A percentile compares a stretch with the other conserved stretches of the same genome.
Evolutionary conservation across 768 basidiomycete genomes (phyloP).

Genomic region (Candolleomyces aberdarensis): DNA sequence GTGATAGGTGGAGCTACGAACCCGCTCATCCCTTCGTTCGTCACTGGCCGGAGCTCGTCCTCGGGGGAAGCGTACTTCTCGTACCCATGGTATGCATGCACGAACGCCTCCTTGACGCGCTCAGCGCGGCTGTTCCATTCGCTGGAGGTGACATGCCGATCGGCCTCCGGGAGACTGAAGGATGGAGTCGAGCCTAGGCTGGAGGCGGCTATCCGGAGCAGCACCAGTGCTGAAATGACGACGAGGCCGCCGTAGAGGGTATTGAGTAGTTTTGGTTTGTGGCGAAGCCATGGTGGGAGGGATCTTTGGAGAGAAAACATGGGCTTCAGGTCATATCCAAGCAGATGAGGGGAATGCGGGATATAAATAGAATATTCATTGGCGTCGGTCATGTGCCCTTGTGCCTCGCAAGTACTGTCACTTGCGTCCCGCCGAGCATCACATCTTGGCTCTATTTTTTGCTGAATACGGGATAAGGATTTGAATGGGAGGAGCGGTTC

Average conservation of each 20-base stretch:
- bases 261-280: background rate
- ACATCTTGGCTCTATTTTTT: too few species aligned
- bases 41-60: constrained; percentile 61
- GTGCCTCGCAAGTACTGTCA: too few species aligned
- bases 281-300: background rate
- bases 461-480: too few species aligned
- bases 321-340: too few species aligned
- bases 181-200: constrained; percentile 5
- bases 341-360: too few species aligned
- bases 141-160: constrained; percentile 22
- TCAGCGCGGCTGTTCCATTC: constrained; percentile 53
- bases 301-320: background rate
- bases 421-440: too few species aligned
- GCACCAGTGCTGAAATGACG: constrained; percentile 22
- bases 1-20: constrained; percentile 25
- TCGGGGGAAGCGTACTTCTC: constrained; percentile 55
- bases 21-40: constrained; percentile 48
- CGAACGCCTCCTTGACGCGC: constrained; percentile 58
- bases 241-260: constrained; percentile 19
- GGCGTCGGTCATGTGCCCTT: too few species aligned
- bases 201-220: constrained; percentile 15
- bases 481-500: too few species aligned
- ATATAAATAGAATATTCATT: background rate
- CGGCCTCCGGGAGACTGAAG: constrained; percentile 6
- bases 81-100: constrained; percentile 68